These are phyloP conservation scores for Acidomyces sp. DNA, from an alignment of 495 filamentous ascomycete genomes.

Conservation along the genomic window DNA sequence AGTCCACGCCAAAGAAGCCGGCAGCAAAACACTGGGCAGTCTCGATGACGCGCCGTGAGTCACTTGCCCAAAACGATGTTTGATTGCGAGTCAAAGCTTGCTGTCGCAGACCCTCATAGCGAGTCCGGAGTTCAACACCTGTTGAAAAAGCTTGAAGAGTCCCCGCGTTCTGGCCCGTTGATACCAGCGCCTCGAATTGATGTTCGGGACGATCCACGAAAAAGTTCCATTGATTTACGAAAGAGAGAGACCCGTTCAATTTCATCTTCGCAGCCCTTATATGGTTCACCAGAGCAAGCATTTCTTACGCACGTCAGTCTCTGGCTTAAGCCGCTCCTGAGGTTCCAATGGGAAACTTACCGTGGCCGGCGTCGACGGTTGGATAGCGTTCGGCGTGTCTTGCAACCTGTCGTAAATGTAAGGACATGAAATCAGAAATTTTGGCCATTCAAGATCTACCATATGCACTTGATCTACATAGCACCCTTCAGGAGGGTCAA, in stretches of 20 bases:
- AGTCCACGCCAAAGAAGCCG: slow-evolving; percentile 44
- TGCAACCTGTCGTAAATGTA: slow-evolving; percentile 35
- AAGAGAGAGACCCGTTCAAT: slow-evolving; percentile 39
- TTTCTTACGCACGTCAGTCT: slow-evolving; percentile 29
- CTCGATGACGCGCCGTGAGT: slow-evolving; percentile 42
- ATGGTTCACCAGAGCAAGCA: slow-evolving; percentile 35
- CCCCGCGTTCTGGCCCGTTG: slow-evolving; percentile 45
- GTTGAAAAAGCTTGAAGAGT: slow-evolving; percentile 42
- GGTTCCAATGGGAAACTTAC: slow-evolving; percentile 29
- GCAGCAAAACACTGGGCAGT: slow-evolving; percentile 44
- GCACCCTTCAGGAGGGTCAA: slow-evolving; percentile 37
- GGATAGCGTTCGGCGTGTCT: slow-evolving; percentile 48
- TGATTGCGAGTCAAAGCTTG: slow-evolving; percentile 3
- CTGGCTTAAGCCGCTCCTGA: background rate
- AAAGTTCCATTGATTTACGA: slow-evolving; percentile 45
- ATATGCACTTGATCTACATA: slow-evolving; percentile 45
- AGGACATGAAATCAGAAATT: slow-evolving; percentile 10
- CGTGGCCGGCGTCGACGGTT: slow-evolving; percentile 36
- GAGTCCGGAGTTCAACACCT: slow-evolving; percentile 42
- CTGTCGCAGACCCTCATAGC: slow-evolving; percentile 37
- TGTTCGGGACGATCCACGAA: slow-evolving; percentile 32
- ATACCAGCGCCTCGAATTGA: slow-evolving; percentile 42
- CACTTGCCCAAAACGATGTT: slow-evolving; percentile 43
- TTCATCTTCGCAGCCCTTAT: slow-evolving; percentile 32
- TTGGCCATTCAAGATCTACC: slow-evolving; percentile 27